These are phyloP conservation scores for Lentinula aciculospora DNA, from an alignment of 768 basidiomycete genomes.

Conservation along the genomic window DNA sequence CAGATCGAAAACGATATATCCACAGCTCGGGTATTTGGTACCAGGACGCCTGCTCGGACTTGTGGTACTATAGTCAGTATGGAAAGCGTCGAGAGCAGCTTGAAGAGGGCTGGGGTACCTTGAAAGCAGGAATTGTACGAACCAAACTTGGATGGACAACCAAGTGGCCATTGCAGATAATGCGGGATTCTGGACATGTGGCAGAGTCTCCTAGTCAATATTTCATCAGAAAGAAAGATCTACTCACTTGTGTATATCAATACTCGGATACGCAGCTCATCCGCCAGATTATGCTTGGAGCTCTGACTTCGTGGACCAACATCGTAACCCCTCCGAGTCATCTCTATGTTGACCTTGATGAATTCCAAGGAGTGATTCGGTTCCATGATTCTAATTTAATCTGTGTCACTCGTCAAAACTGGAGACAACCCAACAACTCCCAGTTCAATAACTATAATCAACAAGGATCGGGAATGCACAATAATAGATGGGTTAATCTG, in stretches of 20 bases:
- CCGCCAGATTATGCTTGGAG: slow-evolving; percentile 8
- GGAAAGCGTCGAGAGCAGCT: neutral
- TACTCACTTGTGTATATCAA: slow-evolving; percentile 4
- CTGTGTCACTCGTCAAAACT: neutral
- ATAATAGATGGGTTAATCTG: neutral
- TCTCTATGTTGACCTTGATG: neutral
- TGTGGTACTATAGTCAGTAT: neutral
- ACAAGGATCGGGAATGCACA: neutral
- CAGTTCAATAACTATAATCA: neutral
- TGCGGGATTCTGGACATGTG: slow-evolving; percentile 1
- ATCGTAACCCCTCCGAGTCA: slow-evolving; percentile 9
- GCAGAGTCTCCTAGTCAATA: slow-evolving; percentile 10
- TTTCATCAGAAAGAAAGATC: slow-evolving; percentile 11
- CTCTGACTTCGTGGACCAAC: slow-evolving; percentile 12
- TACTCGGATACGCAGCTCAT: slow-evolving; percentile 8
- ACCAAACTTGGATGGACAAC: too few relatives aligned
- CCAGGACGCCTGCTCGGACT: neutral
- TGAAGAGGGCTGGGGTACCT: neutral
- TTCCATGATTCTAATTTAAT: slow-evolving; percentile 15
- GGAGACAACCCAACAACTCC: neutral
- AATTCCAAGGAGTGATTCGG: slow-evolving; percentile 15
- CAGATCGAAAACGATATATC: neutral
- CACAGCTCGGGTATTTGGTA: neutral
- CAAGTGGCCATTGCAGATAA: too few relatives aligned
- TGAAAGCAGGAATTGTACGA: too few relatives aligned